A percentile compares a stretch with the other conserved stretches of the same genome.
phyloP scores from a whole-genome alignment of 345 rosid species.

The Salix purpurea region DNA sequence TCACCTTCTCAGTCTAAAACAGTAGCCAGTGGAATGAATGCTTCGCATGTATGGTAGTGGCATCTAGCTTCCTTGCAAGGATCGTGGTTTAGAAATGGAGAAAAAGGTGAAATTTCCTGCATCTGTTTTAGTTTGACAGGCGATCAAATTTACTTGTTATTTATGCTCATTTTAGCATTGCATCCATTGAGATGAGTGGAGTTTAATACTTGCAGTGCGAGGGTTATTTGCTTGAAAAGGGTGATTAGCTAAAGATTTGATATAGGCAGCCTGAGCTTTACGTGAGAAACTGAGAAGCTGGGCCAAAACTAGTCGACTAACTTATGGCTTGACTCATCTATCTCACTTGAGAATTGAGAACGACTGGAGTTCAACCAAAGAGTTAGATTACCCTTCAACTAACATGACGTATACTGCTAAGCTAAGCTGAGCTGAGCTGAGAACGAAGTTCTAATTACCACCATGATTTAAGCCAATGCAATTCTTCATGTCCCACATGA shows the following conservation, averaged over 20 bases:
- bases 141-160: background rate
- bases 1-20: background rate
- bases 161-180: background rate
- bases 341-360: background rate
- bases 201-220: background rate
- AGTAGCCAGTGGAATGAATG: background rate
- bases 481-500: conserved; percentile 3
- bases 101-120: background rate
- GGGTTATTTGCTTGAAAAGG: too few relatives aligned
- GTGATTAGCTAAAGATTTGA: background rate
- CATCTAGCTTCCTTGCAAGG: background rate
- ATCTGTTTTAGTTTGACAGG: background rate
- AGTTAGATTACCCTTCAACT: background rate
- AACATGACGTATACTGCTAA: conserved; percentile 1
- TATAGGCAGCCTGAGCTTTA: background rate
- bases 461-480: conserved; percentile 3
- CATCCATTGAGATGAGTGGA: background rate
- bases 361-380: background rate
- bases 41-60: background rate
- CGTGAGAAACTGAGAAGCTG: background rate
- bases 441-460: conserved; percentile 21
- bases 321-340: background rate
- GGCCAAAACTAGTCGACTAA: background rate
- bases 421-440: conserved; percentile 4
- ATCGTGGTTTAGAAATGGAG: background rate